A percentile compares a stretch with the other conserved stretches of the same genome.
phyloP scores from a whole-genome alignment of 2,329 filamentous ascomycete genomes.

The Pseudocercospora fuligena region DNA sequence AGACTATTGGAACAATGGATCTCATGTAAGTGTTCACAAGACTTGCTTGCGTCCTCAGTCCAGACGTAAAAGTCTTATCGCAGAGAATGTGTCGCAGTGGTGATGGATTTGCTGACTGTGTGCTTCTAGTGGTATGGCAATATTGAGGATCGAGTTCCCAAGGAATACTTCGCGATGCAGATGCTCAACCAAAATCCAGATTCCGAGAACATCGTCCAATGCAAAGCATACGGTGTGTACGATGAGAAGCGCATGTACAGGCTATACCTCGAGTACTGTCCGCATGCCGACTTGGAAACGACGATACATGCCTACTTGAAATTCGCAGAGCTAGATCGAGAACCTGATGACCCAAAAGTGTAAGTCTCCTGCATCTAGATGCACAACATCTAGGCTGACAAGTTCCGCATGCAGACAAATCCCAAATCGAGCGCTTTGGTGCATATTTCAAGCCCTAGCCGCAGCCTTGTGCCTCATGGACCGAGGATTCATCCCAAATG shows the following conservation, averaged over 20 bases:
- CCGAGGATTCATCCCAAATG: background rate
- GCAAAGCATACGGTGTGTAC: background rate
- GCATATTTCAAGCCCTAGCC: conserved; percentile 17
- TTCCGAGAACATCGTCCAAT: conserved; percentile 5
- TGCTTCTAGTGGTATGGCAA: background rate
- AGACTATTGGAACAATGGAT: no score
- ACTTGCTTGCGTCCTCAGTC: no score
- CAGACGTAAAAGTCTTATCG: no score
- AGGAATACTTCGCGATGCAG: background rate
- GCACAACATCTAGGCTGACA: no score
- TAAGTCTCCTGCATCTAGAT: background rate
- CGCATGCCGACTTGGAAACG: background rate
- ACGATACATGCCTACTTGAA: background rate
- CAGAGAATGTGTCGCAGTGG: no score
- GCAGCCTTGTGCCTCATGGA: conserved; percentile 16
- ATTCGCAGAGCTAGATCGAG: background rate
- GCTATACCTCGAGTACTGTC: conserved; percentile 11
- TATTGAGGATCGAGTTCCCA: background rate
- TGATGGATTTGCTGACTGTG: no score
- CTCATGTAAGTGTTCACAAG: no score
- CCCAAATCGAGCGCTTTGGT: conserved; percentile 12
- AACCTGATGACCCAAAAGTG: background rate
- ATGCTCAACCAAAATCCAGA: background rate
- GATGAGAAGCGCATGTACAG: background rate
- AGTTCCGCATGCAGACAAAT: background rate